These are phyloP conservation scores for Oryza longistaminata DNA, from an alignment of 176 grass and related monocot species.

Conservation along the genomic window DNA sequence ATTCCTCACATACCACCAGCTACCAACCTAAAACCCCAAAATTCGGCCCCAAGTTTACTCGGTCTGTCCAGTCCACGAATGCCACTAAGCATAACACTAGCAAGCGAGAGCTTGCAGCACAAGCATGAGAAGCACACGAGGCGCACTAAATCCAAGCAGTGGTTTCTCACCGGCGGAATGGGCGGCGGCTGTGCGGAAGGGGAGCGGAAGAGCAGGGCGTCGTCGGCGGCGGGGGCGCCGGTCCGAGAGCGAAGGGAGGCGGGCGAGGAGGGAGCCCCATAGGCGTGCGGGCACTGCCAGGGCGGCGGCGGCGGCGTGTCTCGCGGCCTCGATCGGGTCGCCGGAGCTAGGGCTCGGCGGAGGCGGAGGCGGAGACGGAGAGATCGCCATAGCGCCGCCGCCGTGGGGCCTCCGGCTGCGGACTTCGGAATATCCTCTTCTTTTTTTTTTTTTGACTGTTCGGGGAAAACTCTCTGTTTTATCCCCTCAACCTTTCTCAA, in stretches of 20 bases:
- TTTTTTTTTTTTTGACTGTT: no score
- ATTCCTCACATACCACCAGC: not conserved
- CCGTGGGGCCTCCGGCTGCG: no score
- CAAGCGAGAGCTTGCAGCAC: not conserved
- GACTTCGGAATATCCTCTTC: no score
- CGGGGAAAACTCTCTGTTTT: no score
- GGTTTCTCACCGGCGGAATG: conserved; percentile 45
- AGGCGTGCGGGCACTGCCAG: conserved; percentile 5
- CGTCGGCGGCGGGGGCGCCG: conserved; percentile 19
- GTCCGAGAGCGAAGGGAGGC: conserved; percentile 34
- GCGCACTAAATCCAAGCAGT: not conserved
- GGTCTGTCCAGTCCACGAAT: not conserved
- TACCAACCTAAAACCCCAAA: not conserved
- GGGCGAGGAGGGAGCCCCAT: conserved; percentile 42
- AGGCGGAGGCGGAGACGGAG: no score
- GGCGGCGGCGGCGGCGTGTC: not conserved
- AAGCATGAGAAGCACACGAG: not conserved
- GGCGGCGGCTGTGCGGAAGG: conserved; percentile 17
- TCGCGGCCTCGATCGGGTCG: conserved; percentile 13
- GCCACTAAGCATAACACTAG: conserved; percentile 12
- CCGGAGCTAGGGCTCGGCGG: conserved; percentile 46
- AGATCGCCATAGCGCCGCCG: conserved; percentile 29
- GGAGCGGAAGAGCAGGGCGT: conserved; percentile 43
- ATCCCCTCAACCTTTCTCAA: no score
- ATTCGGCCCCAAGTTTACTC: conserved; percentile 1